Evolutionary conservation across 805 yeast genomes (phyloP), one percentile per base, ranked within the genome.

Genomic region (Wickerhamiella musiphila): DNA sequence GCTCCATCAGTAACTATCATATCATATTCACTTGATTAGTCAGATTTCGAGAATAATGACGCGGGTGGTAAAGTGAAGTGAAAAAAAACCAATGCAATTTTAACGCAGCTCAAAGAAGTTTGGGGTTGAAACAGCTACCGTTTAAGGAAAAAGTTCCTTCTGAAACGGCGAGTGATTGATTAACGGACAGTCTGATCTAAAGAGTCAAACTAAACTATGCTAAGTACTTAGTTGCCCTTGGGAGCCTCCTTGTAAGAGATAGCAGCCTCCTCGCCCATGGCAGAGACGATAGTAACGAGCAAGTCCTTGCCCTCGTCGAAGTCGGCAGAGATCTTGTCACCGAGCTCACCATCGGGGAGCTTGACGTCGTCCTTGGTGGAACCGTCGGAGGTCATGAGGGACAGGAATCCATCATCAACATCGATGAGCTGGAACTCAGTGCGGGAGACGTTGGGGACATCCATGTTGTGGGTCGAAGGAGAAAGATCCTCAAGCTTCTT

Each of bases 401-500:
- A 78, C 60, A 90, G 76, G 92, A 63, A 90, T 48, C 94, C 98
- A 57, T 90, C 98, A 59, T 90, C 98, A 56, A 90, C 83, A 70
- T 90, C 93, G 66, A 86, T 78, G 48, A 60, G 79, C 71, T 81
- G 94, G 78, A 46, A 90, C 73, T 90, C 98, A 52, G 76, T 71
- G 76, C 98, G 92, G 58, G 63, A 58, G 55, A 90, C 98, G 62
- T 82, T 75, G 66, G 98, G 98, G 60, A 86, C 96, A 68, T 86
- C 95, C 96, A 90, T 84, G 71, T 90, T 90, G 75, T 90, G 98
- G 70, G 98, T 90, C 46, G 98, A 90, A 68, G 98, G 98, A 51
- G 98, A 90, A 63, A 90, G 78, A 69, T 90, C 98, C 76, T 90
- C 98, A 65, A 84, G 76, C 73, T 90, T 90, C 84, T 90, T 90